phyloP scores from a whole-genome alignment of 2,329 filamentous ascomycete species.

The Arthrobotrys pseudoclavata region DNA sequence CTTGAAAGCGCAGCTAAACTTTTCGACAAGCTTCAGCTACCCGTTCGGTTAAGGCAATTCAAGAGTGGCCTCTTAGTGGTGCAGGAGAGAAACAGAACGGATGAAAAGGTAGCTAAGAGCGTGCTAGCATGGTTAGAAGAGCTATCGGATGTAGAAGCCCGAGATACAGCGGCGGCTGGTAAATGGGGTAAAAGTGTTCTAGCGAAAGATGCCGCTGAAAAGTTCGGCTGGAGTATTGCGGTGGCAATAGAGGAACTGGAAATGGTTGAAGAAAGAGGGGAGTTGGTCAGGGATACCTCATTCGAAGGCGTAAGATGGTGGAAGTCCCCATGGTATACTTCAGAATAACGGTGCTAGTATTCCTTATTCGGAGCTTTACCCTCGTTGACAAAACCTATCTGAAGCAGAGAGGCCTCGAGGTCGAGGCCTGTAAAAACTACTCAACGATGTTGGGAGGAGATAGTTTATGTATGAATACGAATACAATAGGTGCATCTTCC shows the following conservation, averaged over 20 bases:
- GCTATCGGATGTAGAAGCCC: conserved; percentile 1
- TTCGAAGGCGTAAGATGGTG: conserved; percentile 93
- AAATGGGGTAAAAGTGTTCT: conserved; percentile 87
- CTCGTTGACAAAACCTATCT: background rate
- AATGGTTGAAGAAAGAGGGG: conserved; percentile 93
- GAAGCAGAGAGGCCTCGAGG: too few species aligned
- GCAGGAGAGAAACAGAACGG: conserved; percentile 86
- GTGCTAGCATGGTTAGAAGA: conserved; percentile 69
- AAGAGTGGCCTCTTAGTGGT: conserved; percentile 95
- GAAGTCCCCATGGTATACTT: conserved; percentile 74
- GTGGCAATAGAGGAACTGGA: conserved; percentile 95
- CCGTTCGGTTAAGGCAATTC: conserved; percentile 87
- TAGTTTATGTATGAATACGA: background rate
- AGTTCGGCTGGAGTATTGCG: conserved; percentile 96
- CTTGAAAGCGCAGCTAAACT: conserved; percentile 89
- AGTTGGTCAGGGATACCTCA: conserved; percentile 89
- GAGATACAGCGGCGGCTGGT: conserved; percentile 67
- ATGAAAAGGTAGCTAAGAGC: conserved; percentile 87
- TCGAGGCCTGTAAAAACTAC: too few species aligned
- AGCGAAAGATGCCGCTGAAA: conserved; percentile 86
- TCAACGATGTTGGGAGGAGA: too few species aligned
- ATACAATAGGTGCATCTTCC: too few species aligned
- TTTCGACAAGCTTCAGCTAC: conserved; percentile 89
- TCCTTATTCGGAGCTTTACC: background rate
- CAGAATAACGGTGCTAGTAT: background rate